Conservation (phyloP, 306 rosid species). For the Corylus americana region DNA sequence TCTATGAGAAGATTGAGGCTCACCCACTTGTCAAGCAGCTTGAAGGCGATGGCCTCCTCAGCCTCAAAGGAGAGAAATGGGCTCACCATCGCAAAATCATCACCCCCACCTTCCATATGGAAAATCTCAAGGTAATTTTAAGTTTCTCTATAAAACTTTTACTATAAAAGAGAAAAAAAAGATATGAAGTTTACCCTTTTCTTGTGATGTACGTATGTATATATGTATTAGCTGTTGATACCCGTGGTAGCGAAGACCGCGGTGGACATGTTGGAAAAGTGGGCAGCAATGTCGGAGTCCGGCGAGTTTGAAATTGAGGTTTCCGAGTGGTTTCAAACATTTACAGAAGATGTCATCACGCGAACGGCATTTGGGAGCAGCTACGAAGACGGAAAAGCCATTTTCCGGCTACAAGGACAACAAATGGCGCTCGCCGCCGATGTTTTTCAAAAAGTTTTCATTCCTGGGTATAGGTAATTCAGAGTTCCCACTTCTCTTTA, state of each 20-base stretch:
- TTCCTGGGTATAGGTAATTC: conserved; percentile 88
- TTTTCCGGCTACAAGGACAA: conserved; percentile 70
- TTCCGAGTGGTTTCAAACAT: conserved; percentile 70
- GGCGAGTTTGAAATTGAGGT: conserved; percentile 94
- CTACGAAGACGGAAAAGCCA: conserved; percentile 86
- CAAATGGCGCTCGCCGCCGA: conserved; percentile 85
- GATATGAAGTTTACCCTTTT: background rate
- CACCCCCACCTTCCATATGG: conserved; percentile 89
- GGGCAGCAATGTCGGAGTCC: conserved; percentile 48
- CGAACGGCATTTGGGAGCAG: conserved; percentile 84
- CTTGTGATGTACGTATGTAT: background rate
- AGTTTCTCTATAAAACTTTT: background rate
- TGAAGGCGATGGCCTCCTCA: conserved; percentile 96
- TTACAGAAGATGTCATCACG: conserved; percentile 81
- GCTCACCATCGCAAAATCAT: conserved; percentile 85
- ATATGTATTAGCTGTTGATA: conserved; percentile 51
- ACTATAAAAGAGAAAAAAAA: background rate
- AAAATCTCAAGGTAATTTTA: conserved; percentile 73
- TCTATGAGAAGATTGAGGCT: conserved; percentile 86
- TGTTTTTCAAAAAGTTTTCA: conserved; percentile 81
- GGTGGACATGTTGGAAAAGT: conserved; percentile 74
- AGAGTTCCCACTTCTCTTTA: too few relatives aligned
- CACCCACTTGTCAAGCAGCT: conserved; percentile 95
- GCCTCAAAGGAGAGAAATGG: conserved; percentile 95
- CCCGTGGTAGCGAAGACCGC: conserved; percentile 83